A percentile compares a stretch with the other conserved stretches of the same genome.
These are phyloP conservation scores for Candida patagonica DNA, from an alignment of 805 yeast genomes.

Conservation along the genomic window DNA sequence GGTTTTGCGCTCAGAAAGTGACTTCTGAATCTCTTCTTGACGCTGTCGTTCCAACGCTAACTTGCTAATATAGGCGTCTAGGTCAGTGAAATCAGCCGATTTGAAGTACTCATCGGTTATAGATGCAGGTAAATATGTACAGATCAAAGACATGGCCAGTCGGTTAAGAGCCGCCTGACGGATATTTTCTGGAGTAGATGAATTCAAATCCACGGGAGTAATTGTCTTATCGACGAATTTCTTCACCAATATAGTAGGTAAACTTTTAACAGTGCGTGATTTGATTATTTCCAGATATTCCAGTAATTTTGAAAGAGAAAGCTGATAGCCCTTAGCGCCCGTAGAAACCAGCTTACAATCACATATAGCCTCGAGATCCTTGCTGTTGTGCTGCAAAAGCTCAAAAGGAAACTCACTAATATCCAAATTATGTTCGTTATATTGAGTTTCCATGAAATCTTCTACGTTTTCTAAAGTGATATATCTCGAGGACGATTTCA, in stretches of 20 bases:
- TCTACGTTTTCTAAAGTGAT: constrained; percentile 22
- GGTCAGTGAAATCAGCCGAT: constrained; percentile 15
- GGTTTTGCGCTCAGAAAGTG: constrained; percentile 9
- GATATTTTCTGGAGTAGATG: constrained; percentile 14
- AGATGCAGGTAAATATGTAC: constrained; percentile 12
- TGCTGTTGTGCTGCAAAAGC: no score
- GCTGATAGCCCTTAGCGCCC: constrained; percentile 2
- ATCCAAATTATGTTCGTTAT: constrained; percentile 13
- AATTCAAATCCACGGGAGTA: constrained; percentile 12
- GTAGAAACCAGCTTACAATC: constrained; percentile 1
- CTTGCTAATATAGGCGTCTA: constrained; percentile 16
- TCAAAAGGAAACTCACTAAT: constrained; percentile 8
- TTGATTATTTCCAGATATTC: constrained; percentile 15
- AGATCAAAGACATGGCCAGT: constrained; percentile 13
- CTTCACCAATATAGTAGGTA: constrained; percentile 15
- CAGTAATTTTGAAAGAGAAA: constrained; percentile 11
- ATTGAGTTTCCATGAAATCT: constrained; percentile 14
- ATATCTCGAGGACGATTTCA: constrained; percentile 9
- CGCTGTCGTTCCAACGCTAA: constrained; percentile 13
- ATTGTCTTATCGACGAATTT: constrained; percentile 14
- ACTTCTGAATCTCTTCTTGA: constrained; percentile 15
- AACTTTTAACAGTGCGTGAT: constrained; percentile 9
- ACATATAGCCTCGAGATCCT: constrained; percentile 1
- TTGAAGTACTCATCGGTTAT: constrained; percentile 8
- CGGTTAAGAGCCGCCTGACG: constrained; percentile 12